Evolutionary conservation across 768 basidiomycete species (phyloP).

Genomic region (Mycena leptocephala): DNA sequence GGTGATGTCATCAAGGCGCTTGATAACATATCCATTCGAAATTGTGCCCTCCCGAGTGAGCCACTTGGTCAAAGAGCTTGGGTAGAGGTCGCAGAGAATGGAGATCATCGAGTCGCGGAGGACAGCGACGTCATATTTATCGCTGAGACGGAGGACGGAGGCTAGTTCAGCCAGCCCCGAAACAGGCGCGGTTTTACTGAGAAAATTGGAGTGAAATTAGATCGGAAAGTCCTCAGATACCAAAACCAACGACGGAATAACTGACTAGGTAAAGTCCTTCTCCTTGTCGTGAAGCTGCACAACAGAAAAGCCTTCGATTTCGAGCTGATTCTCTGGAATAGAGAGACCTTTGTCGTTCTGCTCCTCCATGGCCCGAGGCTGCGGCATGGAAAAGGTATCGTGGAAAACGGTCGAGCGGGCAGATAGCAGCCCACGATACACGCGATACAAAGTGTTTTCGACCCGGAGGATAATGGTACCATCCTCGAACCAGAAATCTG

Average conservation of each 20-base stretch:
- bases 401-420: not conserved
- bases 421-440: not conserved
- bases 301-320: not conserved
- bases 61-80: not conserved
- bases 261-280: not conserved
- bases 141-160: not conserved
- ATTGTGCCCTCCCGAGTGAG: not conserved
- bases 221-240: not conserved
- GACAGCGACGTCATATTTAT: not conserved
- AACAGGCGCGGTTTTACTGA: not conserved
- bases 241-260: not conserved
- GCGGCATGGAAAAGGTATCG: conserved; percentile 7
- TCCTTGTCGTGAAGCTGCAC: conserved; percentile 10
- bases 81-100: not conserved
- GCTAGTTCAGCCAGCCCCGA: not conserved
- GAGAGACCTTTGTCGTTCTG: too few species aligned
- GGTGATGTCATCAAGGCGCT: not conserved
- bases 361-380: too few species aligned
- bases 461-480: not conserved
- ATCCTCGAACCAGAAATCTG: conserved; percentile 1
- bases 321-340: not conserved
- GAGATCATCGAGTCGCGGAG: not conserved
- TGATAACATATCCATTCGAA: not conserved
- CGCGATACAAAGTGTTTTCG: not conserved
- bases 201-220: not conserved